Evolutionary conservation across 768 basidiomycete genomes (phyloP), one percentile per base, ranked within the genome.

Genomic region (Psilocybe cyanescens): DNA sequence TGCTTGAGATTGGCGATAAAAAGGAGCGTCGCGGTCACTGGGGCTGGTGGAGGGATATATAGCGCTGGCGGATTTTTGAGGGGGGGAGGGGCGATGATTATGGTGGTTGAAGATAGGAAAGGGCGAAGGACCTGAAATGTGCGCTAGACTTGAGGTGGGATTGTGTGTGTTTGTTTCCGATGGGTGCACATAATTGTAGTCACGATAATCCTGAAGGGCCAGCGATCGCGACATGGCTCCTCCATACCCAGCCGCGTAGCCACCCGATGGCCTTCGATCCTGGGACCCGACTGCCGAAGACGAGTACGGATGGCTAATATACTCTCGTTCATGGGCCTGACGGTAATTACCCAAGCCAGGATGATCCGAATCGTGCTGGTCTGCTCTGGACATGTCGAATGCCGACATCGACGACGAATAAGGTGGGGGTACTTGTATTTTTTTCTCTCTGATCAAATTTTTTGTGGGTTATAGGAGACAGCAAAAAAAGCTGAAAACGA

Each of bases 111-210:
- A 81, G 71, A 81, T 74, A 74, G 80, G 78, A 67, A 75, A 75
- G 71, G 77, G 58, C 31, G 70, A 72, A 57, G 71, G 56, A 24
- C 64, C 65, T 58, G 72, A 66, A 63, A 69, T 56, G 62, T 72
- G 68, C 57, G 69, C 57, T 50, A 68, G 70, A 65, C 70, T 66
- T 17, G 61, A 55, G 58, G 57, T 72, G 50, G 74, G 69, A 67
- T 78, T 80, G 79, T 76, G 74, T 76, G 78, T 81, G 72, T 81
- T 81, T 82, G 79, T 75, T 74, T 72, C 75, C n/a, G 64, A 58
- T 61, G 60, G 47, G 49, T 62, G 51, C 51, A 58, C 33, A 47
- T 55, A 31, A 53, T 53, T 53, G 60, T 61, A 63, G 50, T 65
- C 64, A 37, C 63, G 62, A 31, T 55, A 57, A 24, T 71, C 68